phyloP scores from a whole-genome alignment of 2,329 filamentous ascomycete species.

The Xylaria sp. region DNA sequence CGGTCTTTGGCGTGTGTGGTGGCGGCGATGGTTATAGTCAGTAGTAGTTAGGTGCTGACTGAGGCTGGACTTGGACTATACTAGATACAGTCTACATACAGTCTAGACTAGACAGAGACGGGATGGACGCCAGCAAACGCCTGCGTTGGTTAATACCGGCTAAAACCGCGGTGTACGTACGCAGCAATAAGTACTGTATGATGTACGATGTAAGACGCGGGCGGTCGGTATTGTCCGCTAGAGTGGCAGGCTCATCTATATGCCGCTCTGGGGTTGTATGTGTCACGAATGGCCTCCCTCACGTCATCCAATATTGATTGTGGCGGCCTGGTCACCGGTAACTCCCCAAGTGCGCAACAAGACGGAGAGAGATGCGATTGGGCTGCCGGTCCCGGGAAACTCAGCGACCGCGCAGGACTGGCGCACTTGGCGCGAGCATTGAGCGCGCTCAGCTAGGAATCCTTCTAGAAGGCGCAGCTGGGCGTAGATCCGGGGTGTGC shows the following conservation, averaged over 20 bases:
- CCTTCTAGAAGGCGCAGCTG: constrained; percentile 28
- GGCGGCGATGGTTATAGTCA: too few species aligned
- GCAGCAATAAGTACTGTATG: constrained; percentile 27
- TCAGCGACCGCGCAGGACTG: constrained; percentile 3
- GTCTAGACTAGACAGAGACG: too few species aligned
- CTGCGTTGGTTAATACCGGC: constrained; percentile 30
- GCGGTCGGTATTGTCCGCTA: constrained; percentile 25
- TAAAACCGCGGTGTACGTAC: constrained; percentile 35
- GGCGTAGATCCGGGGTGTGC: constrained; percentile 13
- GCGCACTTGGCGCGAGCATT: not conserved
- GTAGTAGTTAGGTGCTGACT: too few species aligned
- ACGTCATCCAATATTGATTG: constrained; percentile 29
- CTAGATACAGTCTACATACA: too few species aligned
- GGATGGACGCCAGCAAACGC: not conserved
- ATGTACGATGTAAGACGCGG: too few species aligned
- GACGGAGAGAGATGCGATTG: constrained; percentile 25
- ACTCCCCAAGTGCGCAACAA: too few species aligned
- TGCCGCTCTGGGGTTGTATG: constrained; percentile 3
- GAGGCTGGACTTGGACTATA: too few species aligned
- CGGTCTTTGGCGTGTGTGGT: too few species aligned
- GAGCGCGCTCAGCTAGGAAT: constrained; percentile 22
- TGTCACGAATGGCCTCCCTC: constrained; percentile 13
- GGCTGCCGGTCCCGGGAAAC: constrained; percentile 13
- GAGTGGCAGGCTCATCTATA: constrained; percentile 22
- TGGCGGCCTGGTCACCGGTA: constrained; percentile 23